Base-by-base conservation (phyloP, 2,329 filamentous ascomycete species). In the Xylariaceae sp. region DNA sequence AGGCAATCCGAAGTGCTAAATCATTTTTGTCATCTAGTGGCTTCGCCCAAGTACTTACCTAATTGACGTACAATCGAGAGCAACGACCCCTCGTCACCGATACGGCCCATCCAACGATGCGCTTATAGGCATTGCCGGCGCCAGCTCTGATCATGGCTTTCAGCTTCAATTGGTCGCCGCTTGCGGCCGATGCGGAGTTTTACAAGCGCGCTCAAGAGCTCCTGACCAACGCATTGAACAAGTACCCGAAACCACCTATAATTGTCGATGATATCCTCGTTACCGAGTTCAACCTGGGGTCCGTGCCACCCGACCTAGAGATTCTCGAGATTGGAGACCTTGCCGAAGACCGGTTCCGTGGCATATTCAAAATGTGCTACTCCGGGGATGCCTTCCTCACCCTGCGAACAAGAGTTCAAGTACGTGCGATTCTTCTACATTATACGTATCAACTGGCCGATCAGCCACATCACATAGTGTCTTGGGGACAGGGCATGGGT, bases 121-220 rank as follows among this genome's bases (percentile, higher is more conserved):
- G 60, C 56, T 60, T 59, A 46, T 65, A 68, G 70, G 60, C 53
- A 74, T 73, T 40, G 29, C 41, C 42, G 40, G 39, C 44, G 57
- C 54, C 59, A 76, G 75, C 73, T 74, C 73, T 41, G 42, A 79
- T 75, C 74, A 99, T 99, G 94, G 94, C 94, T 65, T 99, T 99
- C 88, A 97, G 97, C 80, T 99, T 99, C 88, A 97, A 97, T 89
- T 99, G 94, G 94, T 96, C 91, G 82, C 94, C 94, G 70, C 81
- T 99, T 63, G 94, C 95, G 76, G 92, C 92, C 69, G 94, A 97
- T 76, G 92, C 89, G 68, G 83, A 85, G 65, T 94, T 94, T 73
- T 92, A 92, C 74, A 84, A 88, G 70, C 87, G 91, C 65, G 92
- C 94, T 50, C 88, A 91, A 72, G 91, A 97, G 71, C 88, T 97